These are phyloP conservation scores for Blastobotrys parvus DNA, from an alignment of 805 yeast species.

Conservation along the genomic window DNA sequence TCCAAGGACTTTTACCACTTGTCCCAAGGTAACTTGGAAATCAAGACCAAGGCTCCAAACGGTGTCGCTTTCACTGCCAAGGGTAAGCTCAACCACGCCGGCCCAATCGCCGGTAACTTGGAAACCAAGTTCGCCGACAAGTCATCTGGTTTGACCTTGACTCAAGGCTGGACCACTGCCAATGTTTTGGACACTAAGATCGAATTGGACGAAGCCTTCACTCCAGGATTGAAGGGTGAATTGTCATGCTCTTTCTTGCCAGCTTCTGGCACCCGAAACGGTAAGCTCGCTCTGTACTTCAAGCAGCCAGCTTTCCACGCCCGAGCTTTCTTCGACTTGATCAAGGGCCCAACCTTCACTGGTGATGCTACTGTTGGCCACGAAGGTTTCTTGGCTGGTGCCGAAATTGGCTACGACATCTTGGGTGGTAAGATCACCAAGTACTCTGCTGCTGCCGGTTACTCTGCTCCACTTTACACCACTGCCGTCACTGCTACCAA, in stretches of 20 bases:
- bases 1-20: slow-evolving; percentile 89
- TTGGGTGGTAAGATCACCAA: slow-evolving; percentile 86
- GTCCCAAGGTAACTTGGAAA: slow-evolving; percentile 78
- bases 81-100: slow-evolving; percentile 76
- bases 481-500: slow-evolving; percentile 76
- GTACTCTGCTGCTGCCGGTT: slow-evolving; percentile 90
- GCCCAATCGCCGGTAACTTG: slow-evolving; percentile 76
- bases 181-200: slow-evolving; percentile 87
- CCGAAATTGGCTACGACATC: slow-evolving; percentile 94
- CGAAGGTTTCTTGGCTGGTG: slow-evolving; percentile 95
- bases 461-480: slow-evolving; percentile 80
- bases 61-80: slow-evolving; percentile 92
- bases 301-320: slow-evolving; percentile 89
- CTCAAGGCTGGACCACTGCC: slow-evolving; percentile 97
- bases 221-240: slow-evolving; percentile 93
- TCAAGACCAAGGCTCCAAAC: slow-evolving; percentile 90
- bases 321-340: slow-evolving; percentile 87
- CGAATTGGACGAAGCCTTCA: slow-evolving; percentile 82
- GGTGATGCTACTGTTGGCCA: slow-evolving; percentile 94
- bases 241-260: slow-evolving; percentile 83
- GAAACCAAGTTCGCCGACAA: slow-evolving; percentile 93
- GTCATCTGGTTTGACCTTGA: slow-evolving; percentile 82
- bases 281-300: slow-evolving; percentile 84
- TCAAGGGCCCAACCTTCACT: slow-evolving; percentile 91
- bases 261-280: slow-evolving; percentile 66